Percentiles rank a stretch among this genome's conserved stretches.
These are phyloP conservation scores for Apiotrichum montevideense DNA, from an alignment of 1,284 basidiomycete genomes.

Conservation along the genomic window DNA sequence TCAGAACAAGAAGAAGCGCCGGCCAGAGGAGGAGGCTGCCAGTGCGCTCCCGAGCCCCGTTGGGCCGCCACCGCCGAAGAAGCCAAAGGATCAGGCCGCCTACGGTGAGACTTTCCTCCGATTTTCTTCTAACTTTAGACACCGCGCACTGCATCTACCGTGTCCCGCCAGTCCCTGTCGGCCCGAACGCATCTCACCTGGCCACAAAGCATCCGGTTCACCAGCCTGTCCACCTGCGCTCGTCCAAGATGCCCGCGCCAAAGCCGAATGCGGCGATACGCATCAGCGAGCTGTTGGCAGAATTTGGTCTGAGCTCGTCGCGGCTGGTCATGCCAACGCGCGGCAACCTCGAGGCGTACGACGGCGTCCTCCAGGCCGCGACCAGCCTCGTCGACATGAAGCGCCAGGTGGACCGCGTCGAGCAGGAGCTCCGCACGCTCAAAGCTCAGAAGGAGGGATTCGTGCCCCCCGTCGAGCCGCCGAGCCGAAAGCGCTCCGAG, in stretches of 20 bases:
- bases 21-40: slow-evolving; percentile 31
- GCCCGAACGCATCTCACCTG: slow-evolving; percentile 30
- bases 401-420: slow-evolving; percentile 74
- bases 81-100: slow-evolving; percentile 28
- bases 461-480: slow-evolving; percentile 23
- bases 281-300: slow-evolving; percentile 64
- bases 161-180: slow-evolving; percentile 19
- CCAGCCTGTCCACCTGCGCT: slow-evolving; percentile 69
- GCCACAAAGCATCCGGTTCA: slow-evolving; percentile 50
- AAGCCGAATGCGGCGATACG: slow-evolving; percentile 66
- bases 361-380: slow-evolving; percentile 65
- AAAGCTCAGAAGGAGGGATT: slow-evolving; percentile 58
- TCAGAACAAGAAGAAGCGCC: slow-evolving; percentile 44
- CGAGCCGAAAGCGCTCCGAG: slow-evolving; percentile 19
- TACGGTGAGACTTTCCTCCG: background rate
- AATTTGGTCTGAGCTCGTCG: slow-evolving; percentile 65
- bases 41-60: slow-evolving; percentile 11
- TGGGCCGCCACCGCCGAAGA: slow-evolving; percentile 27
- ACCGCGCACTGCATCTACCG: slow-evolving; percentile 43
- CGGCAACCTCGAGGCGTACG: slow-evolving; percentile 65
- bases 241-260: slow-evolving; percentile 69
- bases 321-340: slow-evolving; percentile 86
- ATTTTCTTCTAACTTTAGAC: slow-evolving; percentile 17
- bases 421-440: slow-evolving; percentile 70
- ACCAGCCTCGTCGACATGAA: slow-evolving; percentile 74